Evolutionary conservation across 225 moss, liverwort and hornwort species (phyloP).

Genomic region (Bryum argenteum): DNA sequence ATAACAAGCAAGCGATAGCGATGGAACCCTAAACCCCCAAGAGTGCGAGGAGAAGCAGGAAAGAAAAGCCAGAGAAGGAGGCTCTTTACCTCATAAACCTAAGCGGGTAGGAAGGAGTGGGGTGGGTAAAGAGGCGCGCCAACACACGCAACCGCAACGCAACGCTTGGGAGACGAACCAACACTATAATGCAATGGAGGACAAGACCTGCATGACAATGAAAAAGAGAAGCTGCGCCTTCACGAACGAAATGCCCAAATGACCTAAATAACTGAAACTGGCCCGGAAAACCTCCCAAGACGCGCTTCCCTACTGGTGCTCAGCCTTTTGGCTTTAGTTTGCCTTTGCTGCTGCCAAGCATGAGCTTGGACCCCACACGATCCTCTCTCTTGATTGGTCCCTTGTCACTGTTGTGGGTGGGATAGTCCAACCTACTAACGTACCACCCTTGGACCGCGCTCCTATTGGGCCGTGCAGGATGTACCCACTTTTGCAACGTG

Average conservation of each 20-base stretch:
- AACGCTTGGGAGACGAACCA: constrained; percentile 41
- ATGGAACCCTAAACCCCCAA: constrained; percentile 36
- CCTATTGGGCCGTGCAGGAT: too few species aligned
- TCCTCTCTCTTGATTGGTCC: neutral
- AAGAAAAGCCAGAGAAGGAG: neutral
- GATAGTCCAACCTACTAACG: neutral
- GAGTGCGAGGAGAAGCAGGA: constrained; percentile 5
- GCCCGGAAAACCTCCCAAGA: too few species aligned
- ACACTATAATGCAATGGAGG: neutral
- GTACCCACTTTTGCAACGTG: too few species aligned
- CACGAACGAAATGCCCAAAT: neutral
- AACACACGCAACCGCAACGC: constrained; percentile 16
- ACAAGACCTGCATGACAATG: too few species aligned
- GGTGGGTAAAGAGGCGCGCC: constrained; percentile 34
- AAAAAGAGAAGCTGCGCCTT: too few species aligned
- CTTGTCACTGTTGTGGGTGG: neutral
- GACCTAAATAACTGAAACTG: constrained; percentile 14
- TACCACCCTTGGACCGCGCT: too few species aligned
- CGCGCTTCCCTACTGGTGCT: too few species aligned
- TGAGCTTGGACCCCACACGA: neutral
- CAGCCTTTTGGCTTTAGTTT: too few species aligned
- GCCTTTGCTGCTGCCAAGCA: too few species aligned
- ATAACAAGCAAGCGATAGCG: constrained; percentile 21
- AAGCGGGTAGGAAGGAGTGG: constrained; percentile 59
- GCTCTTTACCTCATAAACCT: constrained; percentile 81